Conservation (phyloP, 257 asterid species). For the Henckelia pumila region DNA sequence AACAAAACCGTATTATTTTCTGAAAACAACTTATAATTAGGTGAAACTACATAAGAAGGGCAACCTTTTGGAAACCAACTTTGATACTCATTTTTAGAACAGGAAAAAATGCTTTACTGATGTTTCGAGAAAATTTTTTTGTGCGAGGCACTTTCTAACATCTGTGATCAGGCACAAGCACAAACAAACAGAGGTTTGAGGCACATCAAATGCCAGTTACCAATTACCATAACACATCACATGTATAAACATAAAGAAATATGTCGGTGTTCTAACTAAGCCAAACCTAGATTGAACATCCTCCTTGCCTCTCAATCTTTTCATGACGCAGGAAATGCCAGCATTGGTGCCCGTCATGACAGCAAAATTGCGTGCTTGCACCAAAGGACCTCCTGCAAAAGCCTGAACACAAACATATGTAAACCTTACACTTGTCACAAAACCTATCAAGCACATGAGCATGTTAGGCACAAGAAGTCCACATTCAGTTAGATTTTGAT, state of each 20-base stretch:
- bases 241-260: background rate
- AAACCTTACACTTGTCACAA: background rate
- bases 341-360: slow-evolving; percentile 95
- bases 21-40: too few relatives aligned
- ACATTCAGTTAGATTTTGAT: too few relatives aligned
- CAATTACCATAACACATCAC: background rate
- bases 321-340: slow-evolving; percentile 87
- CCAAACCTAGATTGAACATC: slow-evolving; percentile 52
- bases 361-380: slow-evolving; percentile 92
- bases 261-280: background rate
- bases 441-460: background rate
- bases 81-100: background rate
- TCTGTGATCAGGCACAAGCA: slow-evolving; percentile 1
- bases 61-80: background rate
- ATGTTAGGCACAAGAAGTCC: too few relatives aligned
- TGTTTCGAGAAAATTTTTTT: slow-evolving; percentile 5
- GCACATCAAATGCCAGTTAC: background rate
- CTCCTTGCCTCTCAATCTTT: too few relatives aligned
- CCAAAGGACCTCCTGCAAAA: slow-evolving; percentile 81
- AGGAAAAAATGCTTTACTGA: background rate
- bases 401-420: slow-evolving; percentile 47
- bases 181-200: background rate
- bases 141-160: background rate
- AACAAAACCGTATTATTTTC: too few relatives aligned
- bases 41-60: too few relatives aligned